Conservation (phyloP, 768 basidiomycete genomes). For the Naganishia friedmannii region DNA sequence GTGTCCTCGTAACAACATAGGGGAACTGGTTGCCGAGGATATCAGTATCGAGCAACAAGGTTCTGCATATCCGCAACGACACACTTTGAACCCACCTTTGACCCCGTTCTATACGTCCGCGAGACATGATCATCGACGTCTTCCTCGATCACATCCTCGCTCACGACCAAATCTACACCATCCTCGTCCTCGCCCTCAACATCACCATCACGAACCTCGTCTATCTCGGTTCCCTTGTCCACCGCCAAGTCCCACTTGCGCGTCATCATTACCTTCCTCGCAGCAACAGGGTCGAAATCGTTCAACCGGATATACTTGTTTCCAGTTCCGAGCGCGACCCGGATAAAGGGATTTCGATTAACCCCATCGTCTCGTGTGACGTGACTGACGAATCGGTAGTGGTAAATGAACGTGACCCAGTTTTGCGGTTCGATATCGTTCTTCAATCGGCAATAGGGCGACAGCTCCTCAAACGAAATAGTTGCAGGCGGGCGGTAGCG, state of each 20-base stretch:
- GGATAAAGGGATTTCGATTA: slow-evolving; percentile 10
- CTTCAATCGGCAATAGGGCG: slow-evolving; percentile 35
- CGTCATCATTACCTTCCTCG: slow-evolving; percentile 29
- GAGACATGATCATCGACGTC: slow-evolving; percentile 9
- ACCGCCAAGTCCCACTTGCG: slow-evolving; percentile 22
- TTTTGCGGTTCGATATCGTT: slow-evolving; percentile 33
- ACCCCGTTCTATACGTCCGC: slow-evolving; percentile 14
- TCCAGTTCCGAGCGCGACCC: not conserved
- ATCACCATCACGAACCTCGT: slow-evolving; percentile 18
- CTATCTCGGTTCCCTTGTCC: slow-evolving; percentile 13
- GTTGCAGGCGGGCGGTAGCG: slow-evolving; percentile 29
- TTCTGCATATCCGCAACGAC: no score
- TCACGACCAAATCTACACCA: slow-evolving; percentile 33
- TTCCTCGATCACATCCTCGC: slow-evolving; percentile 32
- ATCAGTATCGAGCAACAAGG: not conserved
- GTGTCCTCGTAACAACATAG: slow-evolving; percentile 19
- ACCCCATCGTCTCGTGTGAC: not conserved
- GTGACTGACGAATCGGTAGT: slow-evolving; percentile 42
- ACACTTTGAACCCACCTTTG: not conserved
- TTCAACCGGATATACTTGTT: slow-evolving; percentile 35
- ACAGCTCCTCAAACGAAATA: slow-evolving; percentile 38
- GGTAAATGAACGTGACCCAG: slow-evolving; percentile 51
- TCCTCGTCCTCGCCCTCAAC: slow-evolving; percentile 24
- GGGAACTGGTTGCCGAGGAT: slow-evolving; percentile 14
- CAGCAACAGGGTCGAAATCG: slow-evolving; percentile 47